Percentiles rank a stretch among this genome's conserved stretches.
Conservation (phyloP, 2,329 filamentous ascomycete genomes). For the Venturia carpophila region DNA sequence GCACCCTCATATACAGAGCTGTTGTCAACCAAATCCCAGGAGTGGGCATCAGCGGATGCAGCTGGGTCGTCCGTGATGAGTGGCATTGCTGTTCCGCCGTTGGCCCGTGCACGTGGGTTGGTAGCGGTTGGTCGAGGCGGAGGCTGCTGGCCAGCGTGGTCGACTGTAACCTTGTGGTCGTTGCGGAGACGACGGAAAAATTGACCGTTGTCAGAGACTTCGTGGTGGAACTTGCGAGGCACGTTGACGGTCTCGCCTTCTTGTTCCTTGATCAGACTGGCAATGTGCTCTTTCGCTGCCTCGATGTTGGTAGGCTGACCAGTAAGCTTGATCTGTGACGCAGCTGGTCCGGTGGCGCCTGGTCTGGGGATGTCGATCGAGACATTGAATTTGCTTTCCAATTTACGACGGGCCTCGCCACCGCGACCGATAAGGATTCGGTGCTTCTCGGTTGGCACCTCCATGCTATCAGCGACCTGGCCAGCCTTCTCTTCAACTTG, state of each 20-base stretch:
- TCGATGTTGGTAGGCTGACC: constrained; percentile 72
- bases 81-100: constrained; percentile 59
- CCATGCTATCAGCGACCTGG: constrained; percentile 68
- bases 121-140: constrained; percentile 58
- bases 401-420: constrained; percentile 73
- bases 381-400: constrained; percentile 81
- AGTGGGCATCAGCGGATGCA: constrained; percentile 56
- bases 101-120: constrained; percentile 41
- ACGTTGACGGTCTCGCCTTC: constrained; percentile 82
- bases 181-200: constrained; percentile 87
- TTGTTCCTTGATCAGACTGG: constrained; percentile 70
- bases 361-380: constrained; percentile 87
- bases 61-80: constrained; percentile 83
- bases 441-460: constrained; percentile 86
- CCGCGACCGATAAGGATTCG: constrained; percentile 83
- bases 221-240: constrained; percentile 74
- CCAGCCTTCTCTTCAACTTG: constrained; percentile 78
- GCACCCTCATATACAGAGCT: constrained; percentile 43
- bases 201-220: constrained; percentile 77
- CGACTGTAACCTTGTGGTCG: constrained; percentile 81
- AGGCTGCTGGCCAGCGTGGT: constrained; percentile 73
- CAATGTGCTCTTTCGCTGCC: constrained; percentile 79
- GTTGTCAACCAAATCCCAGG: constrained; percentile 73
- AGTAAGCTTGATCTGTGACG: constrained; percentile 77
- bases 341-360: constrained; percentile 56